Evolutionary conservation across 345 rosid species (phyloP).

Genomic region (Acer saccharum): DNA sequence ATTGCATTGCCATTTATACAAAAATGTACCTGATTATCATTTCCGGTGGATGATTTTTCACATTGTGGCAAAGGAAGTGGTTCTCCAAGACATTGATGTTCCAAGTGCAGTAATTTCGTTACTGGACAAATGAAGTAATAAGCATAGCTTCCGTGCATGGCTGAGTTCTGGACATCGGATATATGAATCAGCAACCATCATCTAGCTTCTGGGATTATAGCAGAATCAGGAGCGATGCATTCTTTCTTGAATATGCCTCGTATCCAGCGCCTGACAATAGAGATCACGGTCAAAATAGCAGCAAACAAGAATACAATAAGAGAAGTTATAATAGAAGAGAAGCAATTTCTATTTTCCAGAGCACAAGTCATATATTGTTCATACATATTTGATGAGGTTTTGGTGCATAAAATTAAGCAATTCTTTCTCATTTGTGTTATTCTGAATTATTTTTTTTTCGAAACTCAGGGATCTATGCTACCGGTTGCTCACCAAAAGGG

Average conservation of each 20-base stretch:
- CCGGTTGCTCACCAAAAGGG: no score
- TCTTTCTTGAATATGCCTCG: slow-evolving; percentile 32
- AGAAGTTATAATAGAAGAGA: neutral
- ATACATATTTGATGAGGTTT: neutral
- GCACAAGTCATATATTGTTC: neutral
- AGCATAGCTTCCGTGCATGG: neutral
- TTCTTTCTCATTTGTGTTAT: no score
- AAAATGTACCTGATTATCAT: neutral
- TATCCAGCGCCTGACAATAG: slow-evolving; percentile 37
- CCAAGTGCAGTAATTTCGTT: slow-evolving; percentile 53
- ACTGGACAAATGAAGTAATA: neutral
- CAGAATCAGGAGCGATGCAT: neutral
- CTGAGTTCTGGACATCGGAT: neutral
- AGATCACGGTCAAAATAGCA: slow-evolving; percentile 6
- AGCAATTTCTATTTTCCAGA: neutral
- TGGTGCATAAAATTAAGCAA: no score
- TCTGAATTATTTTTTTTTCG: no score
- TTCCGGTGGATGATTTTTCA: slow-evolving; percentile 22
- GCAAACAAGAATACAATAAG: neutral
- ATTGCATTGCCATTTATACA: neutral
- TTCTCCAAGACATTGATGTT: slow-evolving; percentile 59
- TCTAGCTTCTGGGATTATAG: slow-evolving; percentile 1
- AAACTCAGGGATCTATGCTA: neutral
- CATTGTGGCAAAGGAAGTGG: slow-evolving; percentile 56
- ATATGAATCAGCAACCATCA: neutral